phyloP scores from a whole-genome alignment of 2,329 filamentous ascomycete species.

The Fusarium sp. region DNA sequence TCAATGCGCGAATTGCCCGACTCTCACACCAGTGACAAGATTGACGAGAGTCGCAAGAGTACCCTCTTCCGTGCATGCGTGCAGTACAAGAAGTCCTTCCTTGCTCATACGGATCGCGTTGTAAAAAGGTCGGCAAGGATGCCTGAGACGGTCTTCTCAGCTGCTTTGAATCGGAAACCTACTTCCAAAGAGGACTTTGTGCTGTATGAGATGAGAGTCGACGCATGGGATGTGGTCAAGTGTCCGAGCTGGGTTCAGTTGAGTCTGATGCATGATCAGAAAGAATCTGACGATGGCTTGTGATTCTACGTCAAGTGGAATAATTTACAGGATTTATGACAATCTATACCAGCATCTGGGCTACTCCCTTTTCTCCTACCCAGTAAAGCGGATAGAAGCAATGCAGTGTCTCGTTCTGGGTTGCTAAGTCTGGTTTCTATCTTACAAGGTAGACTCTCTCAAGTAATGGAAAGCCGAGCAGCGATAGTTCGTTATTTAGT shows the following conservation, averaged over 20 bases:
- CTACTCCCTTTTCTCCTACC: not conserved
- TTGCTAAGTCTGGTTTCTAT: not conserved
- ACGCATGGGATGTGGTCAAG: not conserved
- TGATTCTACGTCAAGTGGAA: not conserved
- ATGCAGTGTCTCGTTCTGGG: not conserved
- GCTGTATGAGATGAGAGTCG: not conserved
- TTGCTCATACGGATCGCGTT: conserved; percentile 7
- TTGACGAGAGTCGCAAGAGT: conserved; percentile 1
- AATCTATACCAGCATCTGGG: not conserved
- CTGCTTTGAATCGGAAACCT: conserved; percentile 1
- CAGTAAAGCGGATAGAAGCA: not conserved
- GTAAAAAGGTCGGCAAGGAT: not conserved
- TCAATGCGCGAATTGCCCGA: conserved; percentile 2
- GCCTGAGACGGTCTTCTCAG: not conserved
- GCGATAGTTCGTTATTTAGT: not conserved
- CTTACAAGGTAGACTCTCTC: not conserved
- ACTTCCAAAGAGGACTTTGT: not conserved
- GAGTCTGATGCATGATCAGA: conserved; percentile 8
- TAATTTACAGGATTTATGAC: not conserved
- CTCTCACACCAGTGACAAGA: not conserved
- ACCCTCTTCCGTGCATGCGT: conserved; percentile 2
- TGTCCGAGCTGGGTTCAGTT: conserved; percentile 14
- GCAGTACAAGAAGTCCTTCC: conserved; percentile 14
- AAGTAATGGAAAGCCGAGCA: not conserved
- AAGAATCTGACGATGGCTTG: not conserved